These are phyloP conservation scores for Sarocladiaceae sp. DNA, from an alignment of 2,329 filamentous ascomycete genomes.

Conservation along the genomic window DNA sequence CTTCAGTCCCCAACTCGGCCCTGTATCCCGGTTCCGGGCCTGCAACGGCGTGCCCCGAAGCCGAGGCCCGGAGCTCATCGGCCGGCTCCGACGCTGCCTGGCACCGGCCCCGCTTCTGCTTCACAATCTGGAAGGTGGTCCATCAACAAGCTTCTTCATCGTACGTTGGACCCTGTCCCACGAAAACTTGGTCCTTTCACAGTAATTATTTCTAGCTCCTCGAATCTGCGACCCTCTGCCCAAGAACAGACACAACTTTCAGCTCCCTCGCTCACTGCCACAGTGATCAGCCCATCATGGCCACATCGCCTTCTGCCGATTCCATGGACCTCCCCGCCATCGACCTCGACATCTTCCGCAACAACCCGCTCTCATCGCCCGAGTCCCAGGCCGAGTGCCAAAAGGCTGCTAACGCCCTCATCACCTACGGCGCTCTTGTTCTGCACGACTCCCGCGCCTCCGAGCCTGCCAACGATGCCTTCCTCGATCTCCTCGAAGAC, in stretches of 20 bases:
- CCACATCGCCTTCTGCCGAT: neutral
- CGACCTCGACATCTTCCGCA: conserved; percentile 52
- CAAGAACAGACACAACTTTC: neutral
- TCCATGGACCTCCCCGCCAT: conserved; percentile 53
- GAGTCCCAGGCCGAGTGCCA: conserved; percentile 44
- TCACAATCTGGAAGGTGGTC: neutral
- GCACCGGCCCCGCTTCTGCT: neutral
- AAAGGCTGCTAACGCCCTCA: conserved; percentile 49
- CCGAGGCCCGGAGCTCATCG: conserved; percentile 2
- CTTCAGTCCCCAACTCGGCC: no score
- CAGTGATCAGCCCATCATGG: conserved; percentile 5
- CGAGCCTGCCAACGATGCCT: conserved; percentile 47
- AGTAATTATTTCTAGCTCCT: neutral
- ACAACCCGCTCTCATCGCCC: conserved; percentile 33
- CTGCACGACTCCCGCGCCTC: conserved; percentile 54
- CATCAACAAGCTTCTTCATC: neutral
- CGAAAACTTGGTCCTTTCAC: neutral
- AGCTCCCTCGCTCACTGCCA: neutral
- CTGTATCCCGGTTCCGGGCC: neutral
- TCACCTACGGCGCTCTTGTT: conserved; percentile 51
- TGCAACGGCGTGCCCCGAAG: conserved; percentile 3
- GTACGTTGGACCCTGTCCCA: neutral
- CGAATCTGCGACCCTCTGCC: neutral
- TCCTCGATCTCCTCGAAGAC: conserved; percentile 57
- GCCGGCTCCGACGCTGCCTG: conserved; percentile 10